Evolutionary conservation across 2,329 filamentous ascomycete genomes (phyloP), one percentile per base, ranked within the genome.

Genomic region (Colletotrichum tofieldiae): DNA sequence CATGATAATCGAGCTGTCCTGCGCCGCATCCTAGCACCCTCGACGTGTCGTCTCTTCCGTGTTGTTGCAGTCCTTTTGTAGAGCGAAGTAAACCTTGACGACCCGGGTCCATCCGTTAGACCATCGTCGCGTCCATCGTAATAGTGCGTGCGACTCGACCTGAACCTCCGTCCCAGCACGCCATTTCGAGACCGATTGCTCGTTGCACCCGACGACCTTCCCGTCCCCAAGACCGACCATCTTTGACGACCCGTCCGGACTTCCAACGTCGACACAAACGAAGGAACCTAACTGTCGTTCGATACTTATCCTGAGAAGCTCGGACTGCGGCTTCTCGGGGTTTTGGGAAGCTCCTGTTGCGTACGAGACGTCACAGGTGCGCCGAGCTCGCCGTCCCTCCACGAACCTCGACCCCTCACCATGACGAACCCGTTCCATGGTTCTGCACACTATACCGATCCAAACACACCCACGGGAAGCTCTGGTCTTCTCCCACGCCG

Each of bases 401-500:
- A 67, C 74, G 43, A 56, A 72, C 20, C 59, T 56, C 59, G 66
- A 69, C 71, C 73, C 76, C 75, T 66, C 76, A 78, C 69, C 75
- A 86, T 86, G 85, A 79, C 84, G 74, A 85, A 85, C 75, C 84
- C 84, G 16, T 85, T 82, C 68, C 80, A 81, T 74, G 77, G 76
- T 75, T 76, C 79, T 11, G 75, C 80, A 60, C 79, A 77, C 74
- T 80, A 80, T 69, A 77, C 78, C 71, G 82, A 83, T 65, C 76
- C 79, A 47, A 76, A 78, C 43, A 77, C 76, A 26, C 75, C 77
- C 12, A 65, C 74, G 20, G 75, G 75, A 26, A 68, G 81, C 52
- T 77, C 78, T 20, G 75, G 75, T 55, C 81, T 80, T 58, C 70
- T 79, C 41, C 79, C 81, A 41, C 81, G 82, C 56, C 80, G 82